phyloP scores from a whole-genome alignment of 805 yeast species.

The Scheffersomyces coipomensis region DNA sequence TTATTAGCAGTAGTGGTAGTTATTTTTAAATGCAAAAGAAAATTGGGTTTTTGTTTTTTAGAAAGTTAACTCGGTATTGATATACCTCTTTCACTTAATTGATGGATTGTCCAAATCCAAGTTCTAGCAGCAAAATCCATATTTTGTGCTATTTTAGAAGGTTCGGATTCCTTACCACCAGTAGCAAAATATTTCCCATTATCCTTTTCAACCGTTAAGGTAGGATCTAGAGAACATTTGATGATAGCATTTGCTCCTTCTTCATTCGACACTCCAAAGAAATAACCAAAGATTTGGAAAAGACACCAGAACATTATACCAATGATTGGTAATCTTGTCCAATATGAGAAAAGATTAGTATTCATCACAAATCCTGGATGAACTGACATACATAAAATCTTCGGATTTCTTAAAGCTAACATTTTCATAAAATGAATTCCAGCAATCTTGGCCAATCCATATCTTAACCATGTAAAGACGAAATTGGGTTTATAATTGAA shows the following conservation, averaged over 20 bases:
- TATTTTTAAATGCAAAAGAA: too few relatives aligned
- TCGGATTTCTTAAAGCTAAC: slow-evolving; percentile 65
- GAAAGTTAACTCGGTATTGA: slow-evolving; percentile 16
- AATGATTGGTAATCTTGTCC: slow-evolving; percentile 76
- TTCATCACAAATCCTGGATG: slow-evolving; percentile 90
- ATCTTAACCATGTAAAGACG: slow-evolving; percentile 74
- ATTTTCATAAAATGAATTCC: slow-evolving; percentile 72
- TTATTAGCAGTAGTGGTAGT: too few relatives aligned
- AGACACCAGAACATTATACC: slow-evolving; percentile 72
- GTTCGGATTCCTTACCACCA: slow-evolving; percentile 53
- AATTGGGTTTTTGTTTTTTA: not conserved
- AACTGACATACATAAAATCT: slow-evolving; percentile 60
- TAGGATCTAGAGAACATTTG: slow-evolving; percentile 57
- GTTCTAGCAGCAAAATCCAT: slow-evolving; percentile 62
- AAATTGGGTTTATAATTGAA: slow-evolving; percentile 64
- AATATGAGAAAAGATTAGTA: slow-evolving; percentile 70
- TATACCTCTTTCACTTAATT: slow-evolving; percentile 50
- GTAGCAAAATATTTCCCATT: slow-evolving; percentile 71
- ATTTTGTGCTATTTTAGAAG: slow-evolving; percentile 57
- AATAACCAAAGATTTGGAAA: slow-evolving; percentile 65
- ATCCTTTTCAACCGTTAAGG: slow-evolving; percentile 47
- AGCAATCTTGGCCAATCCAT: slow-evolving; percentile 73
- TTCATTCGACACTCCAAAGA: slow-evolving; percentile 71
- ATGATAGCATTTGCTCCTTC: slow-evolving; percentile 68
- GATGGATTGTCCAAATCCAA: slow-evolving; percentile 77